Base-by-base conservation (phyloP, 2,329 filamentous ascomycete species). In the Cordyceps fumosorosea region DNA sequence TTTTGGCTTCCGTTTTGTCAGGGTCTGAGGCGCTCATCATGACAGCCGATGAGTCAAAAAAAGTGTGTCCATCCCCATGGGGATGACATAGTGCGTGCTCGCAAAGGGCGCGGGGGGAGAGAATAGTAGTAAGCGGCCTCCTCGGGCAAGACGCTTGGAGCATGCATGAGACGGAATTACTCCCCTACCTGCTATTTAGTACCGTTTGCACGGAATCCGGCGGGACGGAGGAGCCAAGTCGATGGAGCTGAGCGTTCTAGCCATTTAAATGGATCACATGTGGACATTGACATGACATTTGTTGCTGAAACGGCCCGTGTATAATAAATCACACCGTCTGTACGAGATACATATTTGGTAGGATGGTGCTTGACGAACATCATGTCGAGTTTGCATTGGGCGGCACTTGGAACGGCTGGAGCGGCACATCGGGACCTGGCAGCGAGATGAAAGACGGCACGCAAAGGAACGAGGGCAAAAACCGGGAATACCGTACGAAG, bases 401-500 rank as follows among this genome's bases (percentile, higher is more conserved):
- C 16, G 44, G 26, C 40, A 47, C 55, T 18, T 7, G 45, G 45
- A 42, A 18, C 24, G 47, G 45, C 24, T 42, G 22, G 22, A 44
- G 37, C 24, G 56, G 47, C 34, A 60, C 56, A 16, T 58, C 56
- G 45, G 24, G n/a, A 8, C n/a, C 26, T 18, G 24, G 37, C 53
- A 45, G 53, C 53, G 29, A 44, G 29, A 58, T 51, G 45, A 47
- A 22, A n/a, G n/a, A n/a, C n/a, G 32, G 8, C 34, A 20, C 22
- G 22, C 37, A 42, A 57, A 40, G 18, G 14, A 40, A 20, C 14
- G 44, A 58, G 45, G 32, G 3, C 22, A 8, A 52, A 53, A 53
- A 44, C 47, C 56, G 56, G 56, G 37, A 60, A 53, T 34, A 45
- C 34, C 22, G 56, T 60, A 16, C n/a, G n/a, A n/a, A n/a, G 56